A percentile compares a stretch with the other conserved stretches of the same genome.
These are phyloP conservation scores for Cladosporium phlei DNA, from an alignment of 2,329 filamentous ascomycete genomes.

Conservation along the genomic window DNA sequence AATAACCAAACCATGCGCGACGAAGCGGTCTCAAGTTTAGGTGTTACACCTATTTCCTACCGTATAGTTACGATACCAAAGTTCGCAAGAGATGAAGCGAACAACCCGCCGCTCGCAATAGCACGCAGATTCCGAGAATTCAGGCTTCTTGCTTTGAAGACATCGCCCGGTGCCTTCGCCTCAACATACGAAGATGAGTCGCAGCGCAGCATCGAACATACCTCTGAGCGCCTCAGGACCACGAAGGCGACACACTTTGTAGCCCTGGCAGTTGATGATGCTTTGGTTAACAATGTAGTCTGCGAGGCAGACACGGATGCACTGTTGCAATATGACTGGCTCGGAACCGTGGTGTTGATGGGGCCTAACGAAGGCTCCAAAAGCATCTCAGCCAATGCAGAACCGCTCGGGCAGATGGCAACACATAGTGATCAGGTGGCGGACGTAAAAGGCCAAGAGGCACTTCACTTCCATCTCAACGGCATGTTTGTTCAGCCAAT, in stretches of 20 bases:
- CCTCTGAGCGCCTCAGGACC: constrained; percentile 23
- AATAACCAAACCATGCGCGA: too few species aligned
- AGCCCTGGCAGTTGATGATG: constrained; percentile 10
- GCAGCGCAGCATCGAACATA: constrained; percentile 19
- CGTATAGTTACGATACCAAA: constrained; percentile 6
- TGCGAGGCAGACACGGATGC: constrained; percentile 5
- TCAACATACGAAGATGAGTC: constrained; percentile 27
- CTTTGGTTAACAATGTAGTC: neutral
- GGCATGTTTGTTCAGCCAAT: constrained; percentile 28
- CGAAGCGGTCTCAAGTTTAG: too few species aligned
- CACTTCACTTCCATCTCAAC: constrained; percentile 24
- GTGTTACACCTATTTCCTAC: neutral
- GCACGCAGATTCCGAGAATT: constrained; percentile 23
- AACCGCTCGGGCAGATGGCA: constrained; percentile 15
- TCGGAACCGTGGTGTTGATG: constrained; percentile 27
- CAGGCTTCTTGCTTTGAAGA: constrained; percentile 25
- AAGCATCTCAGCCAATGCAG: constrained; percentile 16
- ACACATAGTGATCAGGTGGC: neutral
- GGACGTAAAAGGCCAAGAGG: neutral
- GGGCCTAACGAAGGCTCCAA: constrained; percentile 19
- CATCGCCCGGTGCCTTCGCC: constrained; percentile 28
- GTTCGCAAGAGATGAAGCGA: neutral
- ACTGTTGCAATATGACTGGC: constrained; percentile 19
- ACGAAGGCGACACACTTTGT: constrained; percentile 26
- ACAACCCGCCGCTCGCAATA: constrained; percentile 10